Evolutionary conservation across 2,329 filamentous ascomycete genomes (phyloP), one percentile per base, ranked within the genome.

Genomic region (Fusarium setosum): DNA sequence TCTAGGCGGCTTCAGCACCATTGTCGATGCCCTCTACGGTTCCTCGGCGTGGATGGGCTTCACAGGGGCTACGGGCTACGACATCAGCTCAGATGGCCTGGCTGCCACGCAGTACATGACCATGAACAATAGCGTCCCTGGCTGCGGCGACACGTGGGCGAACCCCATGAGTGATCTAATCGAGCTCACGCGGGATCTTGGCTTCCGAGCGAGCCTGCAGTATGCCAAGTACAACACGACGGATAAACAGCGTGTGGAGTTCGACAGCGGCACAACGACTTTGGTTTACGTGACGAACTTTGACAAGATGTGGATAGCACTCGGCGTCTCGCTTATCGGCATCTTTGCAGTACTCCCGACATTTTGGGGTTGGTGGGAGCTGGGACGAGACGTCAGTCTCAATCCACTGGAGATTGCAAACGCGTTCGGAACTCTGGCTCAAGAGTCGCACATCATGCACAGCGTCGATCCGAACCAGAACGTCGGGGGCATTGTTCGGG

Each of bases 281-380:
- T 44, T 71, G 0, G 65, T 71, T 1, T 71, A 67, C 5, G 53
- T 67, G 9, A 67, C 68, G 3, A 40, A 71, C n/a, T 71, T 63
- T 2, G 18, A 58, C 0, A 65, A 69, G 41, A 69, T 71, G 68
- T 67, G 60, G 57, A 62, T 71, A 44, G 65, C 65, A 0, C 32
- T 71, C 3, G 47, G 35, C 2, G 68, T 65, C 2, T 71, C 68
- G 0, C 52, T 70, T 1, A 31, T 71, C 1, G 68, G 68, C 0
- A 62, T 71, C 10, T 59, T 71, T 3, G 21, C 59, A 0, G 68
- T 71, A 0, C 38, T 71, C 0, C 68, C 68, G 0, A 62, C 59
- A 1, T 71, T 71, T 26, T 71, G 65, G 68, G 68, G 68, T 2
- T 71, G 68, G 68, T 71, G 68, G 68, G 68, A 71, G 20, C 45